Evolutionary conservation across 2,329 filamentous ascomycete genomes (phyloP), one percentile per base, ranked within the genome.

Genomic region (Domatiomyces globalis): DNA sequence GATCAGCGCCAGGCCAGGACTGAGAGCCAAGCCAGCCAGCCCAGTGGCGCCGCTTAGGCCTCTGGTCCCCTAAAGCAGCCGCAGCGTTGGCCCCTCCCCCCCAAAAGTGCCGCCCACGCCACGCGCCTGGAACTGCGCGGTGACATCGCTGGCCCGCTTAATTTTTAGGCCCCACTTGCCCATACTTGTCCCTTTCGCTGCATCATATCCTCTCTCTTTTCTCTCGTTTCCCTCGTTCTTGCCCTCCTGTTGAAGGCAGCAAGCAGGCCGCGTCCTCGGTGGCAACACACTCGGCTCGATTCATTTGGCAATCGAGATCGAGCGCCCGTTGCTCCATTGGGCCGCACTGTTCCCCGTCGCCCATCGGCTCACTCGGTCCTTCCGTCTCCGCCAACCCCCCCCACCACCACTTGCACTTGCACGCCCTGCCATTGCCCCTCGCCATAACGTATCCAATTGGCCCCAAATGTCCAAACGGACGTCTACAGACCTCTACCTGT

Each of bases 401-500:
- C 9, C 33, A 10, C 33, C 33, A 2, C 22, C 22, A 25, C 22
- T 3, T 15, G n/a, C 9, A 15, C 12, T 15, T 7, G 29, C 33
- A 15, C 33, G 33, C 33, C 12, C 33, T 15, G 33, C 33, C 12
- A 2, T 15, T 10, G 33, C 5, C 33, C 33, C 33, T 15, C 33
- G 33, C 33, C 33, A 15, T 15, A 10, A 39, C 33, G 12, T 10
- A 39, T 39, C 33, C 33, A 39, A 39, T 39, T 39, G 33, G 33
- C 33, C 33, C 33, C 33, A 39, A 39, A 39, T 39, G 33, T 39
- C 33, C 33, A 39, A 39, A 15, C 10, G 33, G 15, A 15, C 33
- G 15, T 39, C 66, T 51, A 62, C 66, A 45, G 60, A 69, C 63
- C 82, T 86, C 65, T 80, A 82, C 63, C 76, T 88, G 59, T 86